Evolutionary conservation across 2,329 filamentous ascomycete genomes (phyloP).

Genomic region (Alternaria triticimaculans): DNA sequence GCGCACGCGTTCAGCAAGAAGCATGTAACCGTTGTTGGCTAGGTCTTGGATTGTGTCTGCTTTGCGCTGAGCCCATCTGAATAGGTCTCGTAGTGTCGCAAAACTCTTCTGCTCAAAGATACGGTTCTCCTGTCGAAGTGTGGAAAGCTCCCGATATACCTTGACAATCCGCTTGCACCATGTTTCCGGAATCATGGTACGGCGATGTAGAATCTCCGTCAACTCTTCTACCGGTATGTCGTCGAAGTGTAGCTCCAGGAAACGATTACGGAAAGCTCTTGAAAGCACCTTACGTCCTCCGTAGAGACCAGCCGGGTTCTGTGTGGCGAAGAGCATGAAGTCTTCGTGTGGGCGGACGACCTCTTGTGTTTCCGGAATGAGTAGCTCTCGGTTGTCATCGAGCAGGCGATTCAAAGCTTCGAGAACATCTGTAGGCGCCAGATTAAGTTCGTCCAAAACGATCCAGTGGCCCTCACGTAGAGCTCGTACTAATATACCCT

Average conservation of each 20-base stretch:
- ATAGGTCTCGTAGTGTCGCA: conserved; percentile 92
- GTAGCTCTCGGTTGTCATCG: conserved; percentile 93
- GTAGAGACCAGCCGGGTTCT: conserved; percentile 95
- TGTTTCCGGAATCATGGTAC: conserved; percentile 87
- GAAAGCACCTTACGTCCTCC: conserved; percentile 93
- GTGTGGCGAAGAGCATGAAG: conserved; percentile 97
- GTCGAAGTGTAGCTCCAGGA: conserved; percentile 95
- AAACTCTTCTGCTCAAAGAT: conserved; percentile 98
- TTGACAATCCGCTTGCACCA: conserved; percentile 90
- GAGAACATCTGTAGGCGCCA: conserved; percentile 95
- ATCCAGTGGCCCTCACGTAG: conserved; percentile 96
- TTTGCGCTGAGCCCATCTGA: conserved; percentile 87
- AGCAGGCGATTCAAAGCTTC: conserved; percentile 94
- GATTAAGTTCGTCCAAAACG: conserved; percentile 93
- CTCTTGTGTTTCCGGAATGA: conserved; percentile 97
- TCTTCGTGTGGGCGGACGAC: conserved; percentile 89
- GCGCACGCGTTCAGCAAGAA: conserved; percentile 92
- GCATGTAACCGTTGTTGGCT: conserved; percentile 92
- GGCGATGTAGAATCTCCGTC: conserved; percentile 85
- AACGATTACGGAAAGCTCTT: conserved; percentile 93
- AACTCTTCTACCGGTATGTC: conserved; percentile 96
- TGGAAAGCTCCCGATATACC: conserved; percentile 91
- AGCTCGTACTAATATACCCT: conserved; percentile 91
- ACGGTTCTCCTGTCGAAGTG: conserved; percentile 85
- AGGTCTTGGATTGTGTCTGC: conserved; percentile 88